A percentile compares a stretch with the other conserved stretches of the same genome.
Evolutionary conservation across 352 stramenopile genomes (phyloP).

Genomic region (Globisporangium orthogonon): DNA sequence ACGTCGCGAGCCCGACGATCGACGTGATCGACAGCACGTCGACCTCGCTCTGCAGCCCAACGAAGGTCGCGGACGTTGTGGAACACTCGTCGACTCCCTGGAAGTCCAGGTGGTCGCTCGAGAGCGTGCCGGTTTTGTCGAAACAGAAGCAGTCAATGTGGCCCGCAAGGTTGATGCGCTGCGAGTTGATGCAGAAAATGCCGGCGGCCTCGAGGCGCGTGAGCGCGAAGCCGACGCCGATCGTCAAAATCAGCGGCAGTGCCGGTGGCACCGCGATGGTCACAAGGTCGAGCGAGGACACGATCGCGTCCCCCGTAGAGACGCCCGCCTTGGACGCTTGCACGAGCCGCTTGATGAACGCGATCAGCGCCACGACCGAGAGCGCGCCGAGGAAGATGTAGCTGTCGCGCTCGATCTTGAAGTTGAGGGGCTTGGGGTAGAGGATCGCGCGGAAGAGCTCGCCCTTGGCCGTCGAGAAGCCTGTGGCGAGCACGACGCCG

Average conservation of each 20-base stretch:
- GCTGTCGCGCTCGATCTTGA: slow-evolving; percentile 63
- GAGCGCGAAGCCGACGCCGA: slow-evolving; percentile 50
- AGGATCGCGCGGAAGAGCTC: slow-evolving; percentile 69
- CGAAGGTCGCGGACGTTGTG: slow-evolving; percentile 23
- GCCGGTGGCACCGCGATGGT: slow-evolving; percentile 52
- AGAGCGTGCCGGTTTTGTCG: slow-evolving; percentile 80
- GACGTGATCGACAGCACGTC: slow-evolving; percentile 55
- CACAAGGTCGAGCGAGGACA: slow-evolving; percentile 49
- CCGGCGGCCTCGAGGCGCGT: slow-evolving; percentile 32
- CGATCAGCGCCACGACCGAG: slow-evolving; percentile 30
- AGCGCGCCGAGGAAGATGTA: slow-evolving; percentile 53
- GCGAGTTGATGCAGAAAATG: slow-evolving; percentile 68
- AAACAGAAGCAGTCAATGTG: slow-evolving; percentile 79
- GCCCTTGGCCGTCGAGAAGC: slow-evolving; percentile 63
- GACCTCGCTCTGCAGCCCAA: slow-evolving; percentile 56
- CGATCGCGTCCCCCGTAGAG: slow-evolving; percentile 12
- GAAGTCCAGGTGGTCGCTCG: slow-evolving; percentile 66
- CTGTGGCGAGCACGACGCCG: slow-evolving; percentile 53
- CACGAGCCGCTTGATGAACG: slow-evolving; percentile 47
- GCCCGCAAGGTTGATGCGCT: slow-evolving; percentile 63
- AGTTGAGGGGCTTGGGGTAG: slow-evolving; percentile 44
- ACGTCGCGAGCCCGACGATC: slow-evolving; percentile 62
- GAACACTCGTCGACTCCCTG: slow-evolving; percentile 62
- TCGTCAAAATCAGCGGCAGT: slow-evolving; percentile 50
- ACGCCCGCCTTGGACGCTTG: slow-evolving; percentile 24